Percentiles rank a stretch among this genome's conserved stretches.
These are phyloP conservation scores for Aspergillus phoenicis DNA, from an alignment of 2,329 filamentous ascomycete genomes.

Conservation along the genomic window DNA sequence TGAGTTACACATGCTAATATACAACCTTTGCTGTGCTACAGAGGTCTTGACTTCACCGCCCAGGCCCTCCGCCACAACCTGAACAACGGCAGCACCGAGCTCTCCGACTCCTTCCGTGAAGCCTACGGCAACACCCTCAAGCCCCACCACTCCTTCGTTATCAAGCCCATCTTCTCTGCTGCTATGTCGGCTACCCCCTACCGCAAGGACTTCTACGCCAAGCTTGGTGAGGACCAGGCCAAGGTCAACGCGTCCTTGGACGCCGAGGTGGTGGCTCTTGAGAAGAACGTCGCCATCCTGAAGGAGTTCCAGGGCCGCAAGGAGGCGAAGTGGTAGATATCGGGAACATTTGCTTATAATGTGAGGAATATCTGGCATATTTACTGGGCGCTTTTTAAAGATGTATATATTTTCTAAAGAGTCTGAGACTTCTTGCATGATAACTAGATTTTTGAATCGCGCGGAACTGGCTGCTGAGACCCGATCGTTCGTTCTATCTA, in stretches of 20 bases:
- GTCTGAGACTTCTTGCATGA: conserved; percentile 12
- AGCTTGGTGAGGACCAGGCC: conserved; percentile 61
- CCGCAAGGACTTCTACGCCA: conserved; percentile 87
- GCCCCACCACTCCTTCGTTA: conserved; percentile 82
- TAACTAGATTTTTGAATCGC: conserved; percentile 6
- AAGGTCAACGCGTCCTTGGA: conserved; percentile 67
- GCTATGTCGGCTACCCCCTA: conserved; percentile 94
- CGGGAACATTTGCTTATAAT: not conserved
- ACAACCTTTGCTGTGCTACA: conserved; percentile 40
- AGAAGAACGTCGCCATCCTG: conserved; percentile 77
- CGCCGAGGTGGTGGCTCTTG: conserved; percentile 74
- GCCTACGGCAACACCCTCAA: conserved; percentile 88
- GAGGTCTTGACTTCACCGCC: conserved; percentile 91
- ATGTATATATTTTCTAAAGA: conserved; percentile 8
- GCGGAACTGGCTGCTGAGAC: not conserved
- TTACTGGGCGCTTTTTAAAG: conserved; percentile 9
- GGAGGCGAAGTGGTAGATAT: conserved; percentile 51
- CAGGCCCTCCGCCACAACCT: conserved; percentile 80
- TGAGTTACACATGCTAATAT: conserved; percentile 7
- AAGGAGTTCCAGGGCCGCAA: conserved; percentile 62
- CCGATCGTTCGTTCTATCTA: not conserved
- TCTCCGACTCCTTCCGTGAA: conserved; percentile 80
- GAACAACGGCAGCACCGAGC: conserved; percentile 68
- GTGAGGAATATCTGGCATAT: conserved; percentile 9
- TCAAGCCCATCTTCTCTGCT: conserved; percentile 89